These are phyloP conservation scores for Trichosporon sp. DNA, from an alignment of 1,284 basidiomycete species.

Conservation along the genomic window DNA sequence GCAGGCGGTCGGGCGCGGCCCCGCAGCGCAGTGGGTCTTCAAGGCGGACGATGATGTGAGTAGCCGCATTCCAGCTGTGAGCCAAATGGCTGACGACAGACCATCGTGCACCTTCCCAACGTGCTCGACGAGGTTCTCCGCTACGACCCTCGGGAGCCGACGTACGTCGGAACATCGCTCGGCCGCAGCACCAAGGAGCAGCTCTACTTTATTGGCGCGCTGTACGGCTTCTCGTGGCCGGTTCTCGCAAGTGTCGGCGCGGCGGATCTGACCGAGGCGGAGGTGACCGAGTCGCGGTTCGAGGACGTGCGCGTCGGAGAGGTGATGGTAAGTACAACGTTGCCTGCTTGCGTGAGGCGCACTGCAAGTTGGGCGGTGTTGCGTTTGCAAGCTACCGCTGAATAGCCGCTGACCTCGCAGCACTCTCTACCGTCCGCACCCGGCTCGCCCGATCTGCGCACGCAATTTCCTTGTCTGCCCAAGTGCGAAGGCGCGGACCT, in stretches of 20 bases:
- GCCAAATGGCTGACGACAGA: not conserved
- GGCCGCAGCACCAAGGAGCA: not conserved
- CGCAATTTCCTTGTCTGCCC: not conserved
- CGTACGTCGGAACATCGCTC: not conserved
- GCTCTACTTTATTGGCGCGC: not conserved
- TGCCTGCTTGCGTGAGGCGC: too few species aligned
- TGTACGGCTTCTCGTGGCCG: not conserved
- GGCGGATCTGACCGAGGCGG: not conserved
- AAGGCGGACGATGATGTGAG: not conserved
- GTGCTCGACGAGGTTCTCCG: not conserved
- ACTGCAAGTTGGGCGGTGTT: not conserved
- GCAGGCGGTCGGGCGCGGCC: not conserved
- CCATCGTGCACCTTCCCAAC: not conserved
- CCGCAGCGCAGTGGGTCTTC: not conserved
- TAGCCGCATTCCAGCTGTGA: too few species aligned
- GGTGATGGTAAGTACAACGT: not conserved
- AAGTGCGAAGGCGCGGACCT: not conserved
- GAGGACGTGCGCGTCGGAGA: not conserved
- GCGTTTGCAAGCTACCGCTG: not conserved
- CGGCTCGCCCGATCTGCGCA: not conserved
- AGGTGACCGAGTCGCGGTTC: not conserved
- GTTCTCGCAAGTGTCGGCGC: not conserved
- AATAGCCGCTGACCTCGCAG: not conserved
- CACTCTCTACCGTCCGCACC: not conserved
- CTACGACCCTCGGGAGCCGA: not conserved